Evolutionary conservation across 2,329 filamentous ascomycete species (phyloP).

Genomic region (Penicillium fuscoglaucum): DNA sequence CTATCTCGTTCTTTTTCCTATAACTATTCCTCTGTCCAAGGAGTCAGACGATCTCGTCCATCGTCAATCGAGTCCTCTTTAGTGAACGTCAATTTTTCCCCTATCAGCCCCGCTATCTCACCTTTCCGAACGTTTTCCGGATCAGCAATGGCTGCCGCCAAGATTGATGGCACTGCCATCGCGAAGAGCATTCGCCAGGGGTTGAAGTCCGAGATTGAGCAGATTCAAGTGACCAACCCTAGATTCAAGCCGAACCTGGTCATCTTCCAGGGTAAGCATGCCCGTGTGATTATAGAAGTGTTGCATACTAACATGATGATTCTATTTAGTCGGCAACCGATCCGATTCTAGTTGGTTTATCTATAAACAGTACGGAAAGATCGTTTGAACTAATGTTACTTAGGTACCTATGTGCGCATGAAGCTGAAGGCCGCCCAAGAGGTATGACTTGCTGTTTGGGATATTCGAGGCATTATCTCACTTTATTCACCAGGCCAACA

Average conservation of each 20-base stretch:
- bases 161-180: constrained; percentile 95
- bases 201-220: constrained; percentile 75
- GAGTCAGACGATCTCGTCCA: constrained; percentile 17
- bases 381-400: constrained; percentile 3
- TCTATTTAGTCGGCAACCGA: constrained; percentile 74
- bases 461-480: constrained; percentile 6
- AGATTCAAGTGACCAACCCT: constrained; percentile 78
- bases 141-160: constrained; percentile 77
- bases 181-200: constrained; percentile 86
- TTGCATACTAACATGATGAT: constrained; percentile 6
- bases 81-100: constrained; percentile 19
- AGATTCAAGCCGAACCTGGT: constrained; percentile 86
- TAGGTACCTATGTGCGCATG: constrained; percentile 98
- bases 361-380: constrained; percentile 14
- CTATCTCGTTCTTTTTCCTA: constrained; percentile 10
- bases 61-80: constrained; percentile 17
- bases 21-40: constrained; percentile 18
- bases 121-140: constrained; percentile 47
- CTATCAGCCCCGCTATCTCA: constrained; percentile 18
- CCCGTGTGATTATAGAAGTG: neutral
- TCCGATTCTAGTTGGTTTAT: constrained; percentile 78
- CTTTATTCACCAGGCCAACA: constrained; percentile 67
- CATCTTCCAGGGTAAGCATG: constrained; percentile 80
- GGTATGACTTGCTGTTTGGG: constrained; percentile 49
- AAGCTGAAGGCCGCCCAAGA: constrained; percentile 96